Conservation (phyloP, 2,329 filamentous ascomycete genomes). For the Clarireedia paspali region DNA sequence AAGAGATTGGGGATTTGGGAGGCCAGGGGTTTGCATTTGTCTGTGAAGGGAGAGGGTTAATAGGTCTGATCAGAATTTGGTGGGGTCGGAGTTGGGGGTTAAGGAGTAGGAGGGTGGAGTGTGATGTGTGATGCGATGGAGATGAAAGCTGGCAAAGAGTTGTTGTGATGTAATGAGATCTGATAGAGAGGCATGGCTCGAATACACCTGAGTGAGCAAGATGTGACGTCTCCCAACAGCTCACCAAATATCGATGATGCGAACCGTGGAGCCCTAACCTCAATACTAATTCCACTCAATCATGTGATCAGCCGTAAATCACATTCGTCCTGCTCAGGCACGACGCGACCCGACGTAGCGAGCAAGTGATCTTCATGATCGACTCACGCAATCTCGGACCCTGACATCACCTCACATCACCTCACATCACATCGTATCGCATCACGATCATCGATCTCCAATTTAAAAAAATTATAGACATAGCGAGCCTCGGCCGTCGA, state of each 20-base stretch:
- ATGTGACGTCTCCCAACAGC: too few relatives aligned
- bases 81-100: not conserved
- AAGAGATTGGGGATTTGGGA: slow-evolving; percentile 79
- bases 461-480: not conserved
- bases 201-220: too few relatives aligned
- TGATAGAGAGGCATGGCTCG: not conserved
- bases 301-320: not conserved
- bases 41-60: slow-evolving; percentile 34
- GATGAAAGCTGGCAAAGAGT: not conserved
- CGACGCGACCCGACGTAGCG: not conserved
- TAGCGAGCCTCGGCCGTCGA: not conserved
- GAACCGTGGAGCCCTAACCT: too few relatives aligned
- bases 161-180: not conserved
- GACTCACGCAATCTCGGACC: not conserved
- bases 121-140: not conserved
- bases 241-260: too few relatives aligned
- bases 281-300: not conserved
- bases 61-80: not conserved
- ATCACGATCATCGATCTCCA: not conserved
- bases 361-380: not conserved
- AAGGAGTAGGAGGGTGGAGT: not conserved
- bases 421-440: too few relatives aligned
- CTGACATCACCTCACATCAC: not conserved
- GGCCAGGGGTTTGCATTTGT: slow-evolving; percentile 83
- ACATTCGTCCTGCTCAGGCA: not conserved